Conservation (phyloP, 1,284 basidiomycete genomes). For the Cutaneotrichosporon sp. region DNA sequence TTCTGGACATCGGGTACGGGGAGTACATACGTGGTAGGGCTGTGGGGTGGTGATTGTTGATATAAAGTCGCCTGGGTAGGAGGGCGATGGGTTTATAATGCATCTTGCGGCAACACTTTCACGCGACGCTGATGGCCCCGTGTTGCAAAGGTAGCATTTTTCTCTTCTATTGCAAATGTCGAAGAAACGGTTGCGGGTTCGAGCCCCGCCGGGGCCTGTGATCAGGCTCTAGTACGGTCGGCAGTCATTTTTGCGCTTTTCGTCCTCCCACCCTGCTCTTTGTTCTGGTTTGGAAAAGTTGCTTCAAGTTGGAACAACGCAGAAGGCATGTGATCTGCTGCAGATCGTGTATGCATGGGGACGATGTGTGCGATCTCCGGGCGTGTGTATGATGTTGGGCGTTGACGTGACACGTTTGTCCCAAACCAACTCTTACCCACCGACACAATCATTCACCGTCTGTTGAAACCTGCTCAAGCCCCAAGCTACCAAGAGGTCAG, state of each 20-base stretch:
- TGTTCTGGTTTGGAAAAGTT: background rate
- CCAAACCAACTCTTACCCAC: too few relatives aligned
- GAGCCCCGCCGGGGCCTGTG: constrained; percentile 9
- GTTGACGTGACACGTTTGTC: background rate
- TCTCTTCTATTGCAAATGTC: constrained; percentile 8
- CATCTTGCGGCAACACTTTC: background rate
- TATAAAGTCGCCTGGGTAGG: background rate
- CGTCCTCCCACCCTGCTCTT: background rate
- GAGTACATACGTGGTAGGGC: background rate
- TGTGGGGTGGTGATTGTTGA: background rate
- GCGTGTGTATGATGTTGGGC: too few relatives aligned
- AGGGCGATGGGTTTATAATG: background rate
- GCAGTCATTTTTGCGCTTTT: constrained; percentile 3
- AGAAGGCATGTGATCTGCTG: background rate
- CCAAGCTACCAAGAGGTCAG: too few relatives aligned
- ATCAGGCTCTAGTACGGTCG: constrained; percentile 3
- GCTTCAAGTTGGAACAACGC: background rate
- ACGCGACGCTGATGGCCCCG: constrained; percentile 2
- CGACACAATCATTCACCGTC: too few relatives aligned
- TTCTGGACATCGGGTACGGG: background rate
- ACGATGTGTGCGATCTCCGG: background rate
- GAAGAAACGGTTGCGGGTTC: constrained; percentile 13
- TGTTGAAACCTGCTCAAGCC: too few relatives aligned
- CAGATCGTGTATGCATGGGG: background rate
- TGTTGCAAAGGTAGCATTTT: constrained; percentile 13